A percentile compares a stretch with the other conserved stretches of the same genome.
Evolutionary conservation across 2,329 filamentous ascomycete species (phyloP).

Genomic region (Coleophoma crateriformis): DNA sequence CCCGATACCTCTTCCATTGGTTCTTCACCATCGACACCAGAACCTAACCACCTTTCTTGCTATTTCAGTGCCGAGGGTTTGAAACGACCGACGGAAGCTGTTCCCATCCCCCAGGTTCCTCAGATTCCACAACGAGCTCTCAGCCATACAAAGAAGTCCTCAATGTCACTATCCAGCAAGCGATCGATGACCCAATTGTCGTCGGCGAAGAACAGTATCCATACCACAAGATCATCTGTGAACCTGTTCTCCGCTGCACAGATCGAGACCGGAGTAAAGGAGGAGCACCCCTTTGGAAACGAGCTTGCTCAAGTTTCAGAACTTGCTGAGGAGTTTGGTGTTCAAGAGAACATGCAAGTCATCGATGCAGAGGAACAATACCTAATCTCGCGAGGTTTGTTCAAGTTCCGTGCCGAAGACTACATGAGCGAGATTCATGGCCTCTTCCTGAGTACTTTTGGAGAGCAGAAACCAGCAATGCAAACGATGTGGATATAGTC

Average conservation of each 20-base stretch:
- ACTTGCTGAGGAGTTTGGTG: constrained; percentile 81
- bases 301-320: constrained; percentile 92
- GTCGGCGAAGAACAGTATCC: constrained; percentile 51
- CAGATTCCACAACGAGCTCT: constrained; percentile 71
- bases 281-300: constrained; percentile 74
- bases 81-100: constrained; percentile 19
- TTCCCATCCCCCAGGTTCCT: constrained; percentile 38
- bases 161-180: constrained; percentile 68
- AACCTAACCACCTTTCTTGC: constrained; percentile 62
- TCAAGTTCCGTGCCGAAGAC: constrained; percentile 71
- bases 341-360: constrained; percentile 49
- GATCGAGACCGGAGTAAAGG: constrained; percentile 18
- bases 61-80: constrained; percentile 45
- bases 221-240: constrained; percentile 47
- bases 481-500: constrained; percentile 23
- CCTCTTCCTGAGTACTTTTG: constrained; percentile 34
- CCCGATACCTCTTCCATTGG: constrained; percentile 37
- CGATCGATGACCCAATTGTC: constrained; percentile 58
- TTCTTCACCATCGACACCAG: constrained; percentile 41
- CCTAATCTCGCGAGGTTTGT: constrained; percentile 64
- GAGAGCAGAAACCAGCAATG: constrained; percentile 16
- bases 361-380: constrained; percentile 70
- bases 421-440: constrained; percentile 78
- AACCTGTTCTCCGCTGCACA: constrained; percentile 20
- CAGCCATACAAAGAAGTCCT: constrained; percentile 84